Evolutionary conservation across 495 filamentous ascomycete species (phyloP), one percentile per base, ranked within the genome.

Genomic region (Aspergillus cavernicola): DNA sequence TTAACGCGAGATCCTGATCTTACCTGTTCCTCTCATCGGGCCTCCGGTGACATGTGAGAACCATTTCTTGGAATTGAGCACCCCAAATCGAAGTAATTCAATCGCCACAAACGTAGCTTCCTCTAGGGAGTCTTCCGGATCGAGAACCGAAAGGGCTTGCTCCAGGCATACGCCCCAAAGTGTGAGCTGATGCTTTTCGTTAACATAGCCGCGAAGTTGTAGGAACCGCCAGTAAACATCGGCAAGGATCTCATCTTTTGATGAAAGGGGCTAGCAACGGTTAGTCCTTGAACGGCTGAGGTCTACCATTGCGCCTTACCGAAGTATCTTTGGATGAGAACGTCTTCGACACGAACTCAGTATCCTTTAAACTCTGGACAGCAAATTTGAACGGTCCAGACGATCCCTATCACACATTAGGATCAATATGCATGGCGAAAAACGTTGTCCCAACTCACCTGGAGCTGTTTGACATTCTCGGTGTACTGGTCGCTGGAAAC

Each of bases 221-320:
- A 97, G 74, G 67, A 96, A 92, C 35, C 89, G 82, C 86, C 89
- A 96, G 42, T 90, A 69, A 3, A 86, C 81, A 62, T 96, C 89
- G 16, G 82, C 81, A 10, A 85, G 68, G 41, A 97, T 80, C 57
- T 95, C 81, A n/a, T 86, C 77, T 52, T 80, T 76, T n/a, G 80
- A 78, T 29, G 69, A 72, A 13, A 75, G 40, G 16, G 48, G 42
- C 74, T 77, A 33, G 46, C 4, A 18, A n/a, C 2, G 20, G 36
- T 53, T 23, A 58, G 61, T 18, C 20, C 32, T 10, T 42, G 26
- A 22, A 11, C 8, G 16, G 19, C 38, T 12, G 16, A 7, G 4
- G 19, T 22, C 23, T 3, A n/a, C 10, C 12, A 24, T 7, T 19
- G 20, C 8, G 0, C 18, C 70, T 56, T 69, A 75, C 71, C 24